Conservation (phyloP, 2,329 filamentous ascomycete genomes). For the Pezicula radicicola region DNA sequence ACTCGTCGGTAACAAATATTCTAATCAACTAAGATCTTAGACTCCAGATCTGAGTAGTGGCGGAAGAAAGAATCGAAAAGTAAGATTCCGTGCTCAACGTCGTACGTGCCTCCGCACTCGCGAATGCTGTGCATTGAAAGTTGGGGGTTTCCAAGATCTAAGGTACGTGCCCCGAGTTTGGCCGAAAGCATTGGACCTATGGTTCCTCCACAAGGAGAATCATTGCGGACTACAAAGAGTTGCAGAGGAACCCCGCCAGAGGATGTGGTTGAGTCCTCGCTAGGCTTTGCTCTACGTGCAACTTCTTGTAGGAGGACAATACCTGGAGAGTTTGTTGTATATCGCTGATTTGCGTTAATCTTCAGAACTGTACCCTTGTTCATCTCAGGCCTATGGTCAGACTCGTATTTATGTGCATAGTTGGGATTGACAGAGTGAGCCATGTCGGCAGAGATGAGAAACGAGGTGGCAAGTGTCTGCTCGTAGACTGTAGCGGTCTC, state of each 20-base stretch:
- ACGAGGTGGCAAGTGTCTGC: constrained; percentile 85
- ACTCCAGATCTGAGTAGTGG: constrained; percentile 78
- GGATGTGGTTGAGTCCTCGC: constrained; percentile 37
- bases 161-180: constrained; percentile 78
- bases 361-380: constrained; percentile 98
- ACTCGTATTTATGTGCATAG: constrained; percentile 88
- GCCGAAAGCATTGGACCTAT: constrained; percentile 97
- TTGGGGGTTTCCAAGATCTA: constrained; percentile 93
- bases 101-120: constrained; percentile 84
- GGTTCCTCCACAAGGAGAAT: constrained; percentile 90
- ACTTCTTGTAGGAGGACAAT: constrained; percentile 91
- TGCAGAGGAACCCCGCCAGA: constrained; percentile 79
- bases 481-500: constrained; percentile 82
- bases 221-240: constrained; percentile 94
- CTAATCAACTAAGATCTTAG: constrained; percentile 80
- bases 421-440: constrained; percentile 95
- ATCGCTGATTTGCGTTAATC: constrained; percentile 95
- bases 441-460: constrained; percentile 97
- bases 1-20: neutral
- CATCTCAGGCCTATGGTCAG: constrained; percentile 87
- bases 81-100: constrained; percentile 82
- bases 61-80: constrained; percentile 87
- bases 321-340: constrained; percentile 93
- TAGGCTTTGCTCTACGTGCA: constrained; percentile 57
- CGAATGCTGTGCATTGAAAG: constrained; percentile 96